These are phyloP conservation scores for Trypanosoma platydactyli DNA, from an alignment of 208 protist species.

Conservation along the genomic window DNA sequence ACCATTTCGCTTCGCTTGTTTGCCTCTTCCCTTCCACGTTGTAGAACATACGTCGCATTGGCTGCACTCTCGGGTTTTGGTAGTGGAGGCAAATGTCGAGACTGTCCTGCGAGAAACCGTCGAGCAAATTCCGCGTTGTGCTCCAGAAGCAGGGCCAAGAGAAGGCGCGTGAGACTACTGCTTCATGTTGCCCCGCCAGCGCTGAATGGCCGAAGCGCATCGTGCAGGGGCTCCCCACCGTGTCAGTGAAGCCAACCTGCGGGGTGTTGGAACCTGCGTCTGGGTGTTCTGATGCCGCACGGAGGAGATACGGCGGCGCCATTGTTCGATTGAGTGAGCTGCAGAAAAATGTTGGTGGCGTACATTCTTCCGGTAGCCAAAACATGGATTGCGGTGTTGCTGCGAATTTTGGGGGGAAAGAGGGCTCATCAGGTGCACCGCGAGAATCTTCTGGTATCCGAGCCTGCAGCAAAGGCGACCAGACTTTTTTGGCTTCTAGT, in stretches of 20 bases:
- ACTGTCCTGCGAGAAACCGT: constrained; percentile 5
- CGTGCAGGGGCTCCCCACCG: background rate
- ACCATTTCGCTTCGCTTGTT: too few species aligned
- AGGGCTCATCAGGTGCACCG: background rate
- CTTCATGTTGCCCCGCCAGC: background rate
- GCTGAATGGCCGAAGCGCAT: background rate
- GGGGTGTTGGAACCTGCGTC: background rate
- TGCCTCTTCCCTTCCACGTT: too few species aligned
- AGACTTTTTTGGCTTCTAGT: background rate
- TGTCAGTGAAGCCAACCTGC: background rate
- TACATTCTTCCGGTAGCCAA: constrained; percentile 9
- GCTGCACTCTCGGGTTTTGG: too few species aligned
- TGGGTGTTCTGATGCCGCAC: background rate
- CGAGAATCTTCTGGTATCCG: constrained; percentile 1
- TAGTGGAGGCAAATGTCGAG: background rate
- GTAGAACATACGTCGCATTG: too few species aligned
- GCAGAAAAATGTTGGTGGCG: constrained; percentile 25
- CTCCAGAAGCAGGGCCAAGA: background rate
- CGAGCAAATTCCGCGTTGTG: constrained; percentile 23
- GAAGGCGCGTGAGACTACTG: background rate
- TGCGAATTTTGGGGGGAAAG: background rate
- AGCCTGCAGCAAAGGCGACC: background rate
- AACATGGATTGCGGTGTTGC: background rate
- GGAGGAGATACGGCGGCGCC: constrained; percentile 51
- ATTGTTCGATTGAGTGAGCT: constrained; percentile 77